Base-by-base conservation (phyloP, 495 filamentous ascomycete genomes). In the Talaromyces liani region DNA sequence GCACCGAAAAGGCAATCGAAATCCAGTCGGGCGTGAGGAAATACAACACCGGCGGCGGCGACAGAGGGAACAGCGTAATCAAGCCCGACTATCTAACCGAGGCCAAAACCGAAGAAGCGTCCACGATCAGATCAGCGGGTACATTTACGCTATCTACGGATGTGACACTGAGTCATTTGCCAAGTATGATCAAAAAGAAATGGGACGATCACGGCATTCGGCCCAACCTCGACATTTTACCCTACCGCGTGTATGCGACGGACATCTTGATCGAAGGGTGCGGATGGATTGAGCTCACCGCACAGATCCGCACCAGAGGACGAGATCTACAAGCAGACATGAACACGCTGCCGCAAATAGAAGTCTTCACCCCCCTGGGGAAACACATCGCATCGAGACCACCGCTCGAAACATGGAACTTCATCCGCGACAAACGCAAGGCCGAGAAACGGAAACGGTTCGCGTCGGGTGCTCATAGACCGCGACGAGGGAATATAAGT, bases 221-320 rank as follows among this genome's bases (percentile, higher is more conserved):
- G n/a, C 63, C 69, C 0, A 34, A 62, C 20, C 60, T 62, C 6
- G 73, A 71, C 18, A 18, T 63, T 24, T 75, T 98, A 41, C 93
- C 92, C 2, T 99, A 93, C 71, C 81, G 80, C 9, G 85, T 97
- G 3, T 78, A 93, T 60, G 82, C 86, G 6, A 82, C 88, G 0
- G 94, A 99, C 71, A 85, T 99, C 41, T 76, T 99, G 7, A 86
- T 99, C 39, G 92, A 97, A 67, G 91, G 93, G 20, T 86, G 87
- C 47, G 94, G 94, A 2, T 99, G 95, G 93, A 82, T 99, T 7
- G 94, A 99, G 72, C 72, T 99, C 20, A 87, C 84, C 6, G 86
- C 87, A 14, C 93, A 98, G 73, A 82, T 94, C 7, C 85, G 93
- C 24, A 82, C 81, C 25, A 84, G 76, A 64, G 29, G 29, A 0